Percentiles rank a stretch among this genome's conserved stretches.
These are phyloP conservation scores for Globisporangium yorkense DNA, from an alignment of 352 stramenopile species.

Conservation along the genomic window DNA sequence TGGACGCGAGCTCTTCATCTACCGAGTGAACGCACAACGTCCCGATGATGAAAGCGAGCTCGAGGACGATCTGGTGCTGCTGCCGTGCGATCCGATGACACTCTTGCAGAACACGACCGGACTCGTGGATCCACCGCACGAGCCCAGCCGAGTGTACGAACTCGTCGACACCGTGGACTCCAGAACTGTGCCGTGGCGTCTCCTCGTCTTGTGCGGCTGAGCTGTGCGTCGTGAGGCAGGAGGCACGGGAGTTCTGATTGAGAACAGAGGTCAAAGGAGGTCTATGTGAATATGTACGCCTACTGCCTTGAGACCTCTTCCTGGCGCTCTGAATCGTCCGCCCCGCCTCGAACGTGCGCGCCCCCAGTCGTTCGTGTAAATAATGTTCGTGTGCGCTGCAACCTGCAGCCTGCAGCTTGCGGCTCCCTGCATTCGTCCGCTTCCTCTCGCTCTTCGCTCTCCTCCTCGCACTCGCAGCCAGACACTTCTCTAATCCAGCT, in stretches of 20 bases:
- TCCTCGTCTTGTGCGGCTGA: background rate
- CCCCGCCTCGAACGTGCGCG: too few species aligned
- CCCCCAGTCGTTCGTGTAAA: background rate
- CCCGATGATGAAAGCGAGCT: too few species aligned
- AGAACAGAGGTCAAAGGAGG: too few species aligned
- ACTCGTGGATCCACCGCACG: background rate
- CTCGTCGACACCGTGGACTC: slow-evolving; percentile 1
- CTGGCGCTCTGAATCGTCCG: too few species aligned
- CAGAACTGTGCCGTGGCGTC: background rate
- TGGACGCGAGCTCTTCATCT: slow-evolving; percentile 7
- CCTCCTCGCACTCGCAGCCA: background rate
- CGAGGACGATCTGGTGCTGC: background rate
- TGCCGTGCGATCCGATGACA: background rate
- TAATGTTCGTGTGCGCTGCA: background rate
- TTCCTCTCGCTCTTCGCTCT: background rate
- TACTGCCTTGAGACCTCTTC: too few species aligned
- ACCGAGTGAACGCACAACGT: background rate
- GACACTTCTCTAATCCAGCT: slow-evolving; percentile 37
- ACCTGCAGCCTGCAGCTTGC: too few species aligned
- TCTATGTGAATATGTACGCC: too few species aligned
- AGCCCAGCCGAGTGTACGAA: background rate
- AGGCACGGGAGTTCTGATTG: too few species aligned
- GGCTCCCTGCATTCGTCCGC: too few species aligned
- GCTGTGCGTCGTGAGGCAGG: background rate
- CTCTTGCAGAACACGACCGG: background rate